phyloP scores from a whole-genome alignment of 2,329 filamentous ascomycete species.

The Drechslerella stenobrocha region DNA sequence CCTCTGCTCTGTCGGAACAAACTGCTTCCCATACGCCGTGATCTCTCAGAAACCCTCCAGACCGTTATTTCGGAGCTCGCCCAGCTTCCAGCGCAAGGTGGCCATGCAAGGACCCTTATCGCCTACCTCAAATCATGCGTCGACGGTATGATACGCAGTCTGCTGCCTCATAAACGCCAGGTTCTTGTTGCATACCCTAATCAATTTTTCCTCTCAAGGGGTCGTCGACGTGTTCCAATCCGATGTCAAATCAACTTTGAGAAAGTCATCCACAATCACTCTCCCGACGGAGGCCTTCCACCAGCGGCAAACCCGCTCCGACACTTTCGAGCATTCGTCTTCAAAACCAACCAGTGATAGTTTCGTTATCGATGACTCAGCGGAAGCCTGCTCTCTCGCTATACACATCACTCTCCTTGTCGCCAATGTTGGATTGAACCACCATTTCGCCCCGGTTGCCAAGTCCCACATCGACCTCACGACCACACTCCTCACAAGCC shows the following conservation, averaged over 20 bases:
- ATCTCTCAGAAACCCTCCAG: conserved; percentile 31
- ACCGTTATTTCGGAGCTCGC: conserved; percentile 28
- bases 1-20: conserved; percentile 27
- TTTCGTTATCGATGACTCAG: conserved; percentile 25
- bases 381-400: conserved; percentile 36
- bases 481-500: conserved; percentile 7
- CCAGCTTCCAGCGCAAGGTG: conserved; percentile 21
- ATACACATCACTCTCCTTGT: conserved; percentile 29
- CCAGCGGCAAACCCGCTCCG: background rate
- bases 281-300: conserved; percentile 14
- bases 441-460: conserved; percentile 17
- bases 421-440: conserved; percentile 19
- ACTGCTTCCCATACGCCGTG: conserved; percentile 18
- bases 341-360: background rate
- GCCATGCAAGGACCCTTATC: conserved; percentile 15
- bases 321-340: background rate
- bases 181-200: too few relatives aligned
- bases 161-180: too few relatives aligned
- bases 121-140: conserved; percentile 34
- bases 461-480: conserved; percentile 25
- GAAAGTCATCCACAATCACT: conserved; percentile 25
- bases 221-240: conserved; percentile 27
- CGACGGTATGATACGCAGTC: conserved; percentile 37
- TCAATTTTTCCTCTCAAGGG: conserved; percentile 10
- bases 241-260: conserved; percentile 39